These are phyloP conservation scores for Lipomyces yamadae DNA, from an alignment of 805 yeast genomes.

Conservation along the genomic window DNA sequence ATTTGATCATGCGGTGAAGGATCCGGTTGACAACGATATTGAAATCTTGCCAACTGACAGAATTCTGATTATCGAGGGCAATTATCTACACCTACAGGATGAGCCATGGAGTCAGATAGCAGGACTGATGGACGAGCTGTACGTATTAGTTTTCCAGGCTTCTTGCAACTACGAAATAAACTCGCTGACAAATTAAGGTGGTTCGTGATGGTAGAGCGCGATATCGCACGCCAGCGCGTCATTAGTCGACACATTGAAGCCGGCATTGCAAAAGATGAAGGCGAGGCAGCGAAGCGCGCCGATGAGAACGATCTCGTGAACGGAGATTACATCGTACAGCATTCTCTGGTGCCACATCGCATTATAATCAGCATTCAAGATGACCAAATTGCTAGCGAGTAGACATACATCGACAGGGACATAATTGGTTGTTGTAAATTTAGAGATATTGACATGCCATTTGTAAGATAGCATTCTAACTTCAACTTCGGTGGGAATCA, in stretches of 20 bases:
- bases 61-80: conserved; percentile 74
- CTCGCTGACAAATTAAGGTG: conserved; percentile 38
- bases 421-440: background rate
- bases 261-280: conserved; percentile 46
- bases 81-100: conserved; percentile 65
- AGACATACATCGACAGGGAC: background rate
- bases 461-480: background rate
- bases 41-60: conserved; percentile 53
- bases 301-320: conserved; percentile 64
- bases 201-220: conserved; percentile 56
- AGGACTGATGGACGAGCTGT: conserved; percentile 46
- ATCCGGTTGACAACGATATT: conserved; percentile 66
- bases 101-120: conserved; percentile 63
- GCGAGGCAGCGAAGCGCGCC: conserved; percentile 47
- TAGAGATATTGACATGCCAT: background rate
- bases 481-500: background rate
- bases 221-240: conserved; percentile 50
- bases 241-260: conserved; percentile 52
- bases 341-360: conserved; percentile 40
- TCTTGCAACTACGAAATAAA: background rate
- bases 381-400: background rate
- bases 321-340: conserved; percentile 51
- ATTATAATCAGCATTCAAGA: conserved; percentile 28
- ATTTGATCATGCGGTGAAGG: conserved; percentile 68
- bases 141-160: background rate